These are phyloP conservation scores for Mentha longifolia DNA, from an alignment of 257 asterid species.

Conservation along the genomic window DNA sequence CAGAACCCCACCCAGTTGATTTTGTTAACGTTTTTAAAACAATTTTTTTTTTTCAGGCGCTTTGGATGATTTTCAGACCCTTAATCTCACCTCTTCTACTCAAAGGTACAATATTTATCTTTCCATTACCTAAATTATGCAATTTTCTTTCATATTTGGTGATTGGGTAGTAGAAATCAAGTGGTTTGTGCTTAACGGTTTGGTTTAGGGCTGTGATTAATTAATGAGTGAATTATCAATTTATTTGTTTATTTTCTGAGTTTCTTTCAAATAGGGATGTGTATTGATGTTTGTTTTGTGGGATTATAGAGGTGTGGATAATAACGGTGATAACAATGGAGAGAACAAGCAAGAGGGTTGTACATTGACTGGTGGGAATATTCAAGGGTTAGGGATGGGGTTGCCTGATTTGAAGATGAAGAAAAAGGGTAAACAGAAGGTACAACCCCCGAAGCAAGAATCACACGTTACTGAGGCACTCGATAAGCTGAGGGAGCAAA, in stretches of 20 bases:
- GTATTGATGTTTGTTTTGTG: constrained; percentile 18
- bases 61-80: constrained; percentile 97
- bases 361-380: constrained; percentile 43
- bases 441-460: constrained; percentile 48
- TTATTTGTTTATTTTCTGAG: not conserved
- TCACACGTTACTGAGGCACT: constrained; percentile 89
- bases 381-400: constrained; percentile 93
- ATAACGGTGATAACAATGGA: constrained; percentile 33
- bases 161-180: not conserved
- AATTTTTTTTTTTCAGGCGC: constrained; percentile 66
- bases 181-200: constrained; percentile 6
- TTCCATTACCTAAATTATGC: constrained; percentile 8
- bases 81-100: constrained; percentile 75
- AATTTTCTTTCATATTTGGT: not conserved
- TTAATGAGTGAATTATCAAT: constrained; percentile 6
- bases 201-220: constrained; percentile 14
- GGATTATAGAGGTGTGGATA: constrained; percentile 51
- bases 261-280: not conserved
- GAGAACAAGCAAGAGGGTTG: constrained; percentile 56
- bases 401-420: constrained; percentile 88
- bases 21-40: constrained; percentile 6
- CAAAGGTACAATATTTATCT: constrained; percentile 55
- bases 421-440: constrained; percentile 88
- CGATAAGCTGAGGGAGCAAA: constrained; percentile 93
- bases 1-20: not conserved